Evolutionary conservation across 2,329 filamentous ascomycete species (phyloP), one percentile per base, ranked within the genome.

Genomic region (Trichoderma sp.): DNA sequence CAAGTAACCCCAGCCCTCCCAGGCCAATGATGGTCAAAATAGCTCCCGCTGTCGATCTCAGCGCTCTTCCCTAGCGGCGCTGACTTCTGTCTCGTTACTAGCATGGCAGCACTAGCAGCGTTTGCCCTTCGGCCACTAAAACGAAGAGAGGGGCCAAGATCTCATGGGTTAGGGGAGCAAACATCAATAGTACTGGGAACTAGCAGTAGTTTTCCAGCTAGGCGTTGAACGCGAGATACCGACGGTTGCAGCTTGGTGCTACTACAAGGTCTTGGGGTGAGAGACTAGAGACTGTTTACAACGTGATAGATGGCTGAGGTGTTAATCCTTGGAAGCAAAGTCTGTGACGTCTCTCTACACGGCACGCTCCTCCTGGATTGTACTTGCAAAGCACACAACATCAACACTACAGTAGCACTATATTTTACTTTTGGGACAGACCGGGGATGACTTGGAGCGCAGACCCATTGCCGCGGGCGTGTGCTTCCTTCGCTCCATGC

Each of bases 31-130:
- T 33, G 13, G 16, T 47, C 64, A 52, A 55, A 60, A 52, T 59
- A 60, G 64, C 40, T 68, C 64, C 64, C 56, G 64, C 21, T 60
- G 64, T 60, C 57, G 56, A 68, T 49, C 56, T 67, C 40, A 49
- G 47, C 11, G n/a, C 21, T 49, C 47, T 24, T 24, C 47, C n/a
- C 47, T 49, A 49, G 47, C 47, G 47, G 47, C 47, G n/a, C n/a
- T 24, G 47, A 49, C 47, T 24, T 24, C n/a, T 49, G 24, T 13
- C 47, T 24, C 47, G 10, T 47, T 13, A 10, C 10, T n/a, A 4
- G 13, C 21, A 49, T 14, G 33, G 21, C n/a, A 43, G 31, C 57
- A 21, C 27, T 11, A 64, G 61, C 47, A 21, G 37, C 19, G 19
- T 49, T 49, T 24, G 47, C 47, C 14, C 43, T 27, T 56, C 49